phyloP scores from a whole-genome alignment of 2,329 filamentous ascomycete genomes.

The Colletotrichum sublineola region DNA sequence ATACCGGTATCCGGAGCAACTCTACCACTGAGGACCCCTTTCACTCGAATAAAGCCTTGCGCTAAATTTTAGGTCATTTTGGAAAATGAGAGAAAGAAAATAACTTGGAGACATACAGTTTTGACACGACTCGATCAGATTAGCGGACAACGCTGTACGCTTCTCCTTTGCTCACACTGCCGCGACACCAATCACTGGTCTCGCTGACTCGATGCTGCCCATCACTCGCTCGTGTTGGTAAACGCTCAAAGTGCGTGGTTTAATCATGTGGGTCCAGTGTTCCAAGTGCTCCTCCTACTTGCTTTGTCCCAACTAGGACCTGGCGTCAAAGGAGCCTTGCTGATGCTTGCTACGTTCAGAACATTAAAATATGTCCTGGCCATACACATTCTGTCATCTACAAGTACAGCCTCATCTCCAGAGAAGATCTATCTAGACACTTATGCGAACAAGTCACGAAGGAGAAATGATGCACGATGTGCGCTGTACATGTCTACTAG shows the following conservation, averaged over 20 bases:
- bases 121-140: background rate
- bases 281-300: background rate
- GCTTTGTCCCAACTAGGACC: background rate
- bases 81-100: background rate
- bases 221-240: background rate
- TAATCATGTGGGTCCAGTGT: background rate
- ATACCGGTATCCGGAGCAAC: background rate
- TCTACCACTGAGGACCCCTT: background rate
- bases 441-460: background rate
- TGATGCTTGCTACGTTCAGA: background rate
- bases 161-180: background rate
- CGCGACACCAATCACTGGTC: background rate
- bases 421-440: too few relatives aligned
- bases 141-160: background rate
- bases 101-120: background rate
- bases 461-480: too few relatives aligned
- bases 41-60: background rate
- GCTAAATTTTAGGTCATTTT: background rate
- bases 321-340: background rate
- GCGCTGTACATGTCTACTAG: constrained; percentile 7
- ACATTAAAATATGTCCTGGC: background rate
- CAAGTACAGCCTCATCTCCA: background rate
- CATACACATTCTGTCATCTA: background rate
- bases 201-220: background rate
- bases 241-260: background rate